Evolutionary conservation across 2,329 filamentous ascomycete species (phyloP).

Genomic region (Sarocladium strictum): DNA sequence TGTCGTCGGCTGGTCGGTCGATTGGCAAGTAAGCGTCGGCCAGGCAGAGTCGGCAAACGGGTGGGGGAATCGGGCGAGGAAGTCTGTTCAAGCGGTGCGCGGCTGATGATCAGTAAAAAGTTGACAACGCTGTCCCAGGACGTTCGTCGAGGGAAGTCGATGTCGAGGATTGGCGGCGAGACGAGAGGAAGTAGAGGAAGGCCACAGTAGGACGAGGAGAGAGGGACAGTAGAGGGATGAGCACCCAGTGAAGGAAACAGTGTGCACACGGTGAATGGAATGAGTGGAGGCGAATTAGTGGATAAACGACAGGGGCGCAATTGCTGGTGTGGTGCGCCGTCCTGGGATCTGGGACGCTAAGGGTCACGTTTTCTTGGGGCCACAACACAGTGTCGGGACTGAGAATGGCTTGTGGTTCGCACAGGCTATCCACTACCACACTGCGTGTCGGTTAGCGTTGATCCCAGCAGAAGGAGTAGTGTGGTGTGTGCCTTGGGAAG

Average conservation of each 20-base stretch:
- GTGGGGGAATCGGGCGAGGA: background rate
- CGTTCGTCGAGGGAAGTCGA: background rate
- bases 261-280: background rate
- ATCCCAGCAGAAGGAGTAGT: no score
- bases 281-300: conserved; percentile 1
- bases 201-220: background rate
- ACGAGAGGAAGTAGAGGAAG: background rate
- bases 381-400: background rate
- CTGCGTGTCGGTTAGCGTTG: background rate
- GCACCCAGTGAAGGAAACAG: background rate
- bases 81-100: background rate
- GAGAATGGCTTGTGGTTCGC: background rate
- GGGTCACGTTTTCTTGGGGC: background rate
- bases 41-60: background rate
- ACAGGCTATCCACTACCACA: background rate
- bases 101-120: background rate
- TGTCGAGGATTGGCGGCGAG: background rate
- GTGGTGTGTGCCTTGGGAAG: background rate
- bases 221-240: background rate
- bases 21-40: background rate
- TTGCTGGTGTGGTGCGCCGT: background rate
- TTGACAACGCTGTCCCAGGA: background rate
- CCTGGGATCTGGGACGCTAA: conserved; percentile 1
- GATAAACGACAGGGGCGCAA: background rate
- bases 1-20: background rate